Evolutionary conservation across 2,329 filamentous ascomycete genomes (phyloP).

Genomic region (Moelleriella libera): DNA sequence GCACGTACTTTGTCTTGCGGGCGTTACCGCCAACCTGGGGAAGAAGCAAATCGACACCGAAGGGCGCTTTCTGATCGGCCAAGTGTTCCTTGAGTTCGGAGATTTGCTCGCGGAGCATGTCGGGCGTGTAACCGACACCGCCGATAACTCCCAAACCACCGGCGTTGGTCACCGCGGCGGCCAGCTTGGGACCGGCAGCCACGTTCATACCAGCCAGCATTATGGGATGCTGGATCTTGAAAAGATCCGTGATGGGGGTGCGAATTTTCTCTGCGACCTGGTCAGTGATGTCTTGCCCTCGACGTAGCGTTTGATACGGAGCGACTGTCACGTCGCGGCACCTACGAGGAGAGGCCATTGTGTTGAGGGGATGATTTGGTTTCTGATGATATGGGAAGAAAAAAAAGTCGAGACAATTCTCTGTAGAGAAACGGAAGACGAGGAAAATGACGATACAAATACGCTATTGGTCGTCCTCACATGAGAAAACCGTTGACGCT

Average conservation of each 20-base stretch:
- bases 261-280: constrained; percentile 46
- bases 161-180: constrained; percentile 92
- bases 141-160: constrained; percentile 94
- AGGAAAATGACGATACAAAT: background rate
- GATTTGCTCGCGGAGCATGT: constrained; percentile 93
- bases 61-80: constrained; percentile 82
- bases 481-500: background rate
- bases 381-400: background rate
- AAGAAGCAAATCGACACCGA: constrained; percentile 85
- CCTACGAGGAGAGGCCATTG: constrained; percentile 9
- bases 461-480: background rate
- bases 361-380: background rate
- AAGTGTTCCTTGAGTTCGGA: constrained; percentile 83
- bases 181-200: constrained; percentile 88
- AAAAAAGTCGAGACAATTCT: background rate
- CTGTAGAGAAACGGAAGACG: background rate
- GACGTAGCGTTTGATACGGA: background rate
- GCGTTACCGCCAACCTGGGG: constrained; percentile 91
- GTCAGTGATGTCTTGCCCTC: background rate
- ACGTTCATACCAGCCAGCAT: constrained; percentile 99
- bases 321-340: background rate
- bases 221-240: constrained; percentile 95
- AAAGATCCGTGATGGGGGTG: constrained; percentile 85
- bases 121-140: constrained; percentile 88
- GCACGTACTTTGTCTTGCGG: constrained; percentile 71